phyloP scores from a whole-genome alignment of 768 basidiomycete genomes.

The Naematelia aurantialba region DNA sequence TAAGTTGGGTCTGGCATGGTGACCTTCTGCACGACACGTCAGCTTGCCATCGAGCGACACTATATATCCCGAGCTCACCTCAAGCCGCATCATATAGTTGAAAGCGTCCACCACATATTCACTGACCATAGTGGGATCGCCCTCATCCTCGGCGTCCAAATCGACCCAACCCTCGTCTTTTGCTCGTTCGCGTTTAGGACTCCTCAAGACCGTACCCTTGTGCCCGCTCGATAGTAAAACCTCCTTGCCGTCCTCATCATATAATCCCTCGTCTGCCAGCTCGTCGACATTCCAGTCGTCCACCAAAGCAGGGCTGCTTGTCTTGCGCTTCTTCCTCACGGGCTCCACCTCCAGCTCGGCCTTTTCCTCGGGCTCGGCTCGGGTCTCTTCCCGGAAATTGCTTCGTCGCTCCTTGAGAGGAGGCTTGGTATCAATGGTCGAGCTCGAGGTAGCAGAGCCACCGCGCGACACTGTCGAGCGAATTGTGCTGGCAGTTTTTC shows the following conservation, averaged over 20 bases:
- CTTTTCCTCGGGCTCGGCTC: slow-evolving; percentile 4
- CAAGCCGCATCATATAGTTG: slow-evolving; percentile 77
- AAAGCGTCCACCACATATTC: slow-evolving; percentile 95
- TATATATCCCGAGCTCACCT: slow-evolving; percentile 57
- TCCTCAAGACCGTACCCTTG: slow-evolving; percentile 18
- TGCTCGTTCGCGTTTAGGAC: slow-evolving; percentile 17
- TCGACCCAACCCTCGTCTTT: slow-evolving; percentile 76
- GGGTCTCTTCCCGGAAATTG: slow-evolving; percentile 15
- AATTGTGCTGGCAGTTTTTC: background rate
- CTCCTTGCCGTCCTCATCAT: slow-evolving; percentile 55
- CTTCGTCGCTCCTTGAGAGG: slow-evolving; percentile 26
- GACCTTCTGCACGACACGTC: slow-evolving; percentile 55
- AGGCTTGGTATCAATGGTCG: slow-evolving; percentile 15
- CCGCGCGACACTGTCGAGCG: slow-evolving; percentile 20
- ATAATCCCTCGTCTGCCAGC: slow-evolving; percentile 58
- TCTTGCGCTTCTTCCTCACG: slow-evolving; percentile 33
- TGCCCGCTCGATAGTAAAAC: slow-evolving; percentile 35
- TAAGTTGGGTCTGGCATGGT: slow-evolving; percentile 82
- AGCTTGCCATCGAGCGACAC: slow-evolving; percentile 1
- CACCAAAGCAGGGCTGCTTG: slow-evolving; percentile 27
- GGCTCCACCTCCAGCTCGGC: slow-evolving; percentile 18
- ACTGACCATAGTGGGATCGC: slow-evolving; percentile 94
- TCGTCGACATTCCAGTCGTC: slow-evolving; percentile 62
- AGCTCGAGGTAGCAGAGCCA: slow-evolving; percentile 32
- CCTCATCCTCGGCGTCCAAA: slow-evolving; percentile 82